These are phyloP conservation scores for Apiotrichum mycotoxinovorans DNA, from an alignment of 1,284 basidiomycete species.

Conservation along the genomic window DNA sequence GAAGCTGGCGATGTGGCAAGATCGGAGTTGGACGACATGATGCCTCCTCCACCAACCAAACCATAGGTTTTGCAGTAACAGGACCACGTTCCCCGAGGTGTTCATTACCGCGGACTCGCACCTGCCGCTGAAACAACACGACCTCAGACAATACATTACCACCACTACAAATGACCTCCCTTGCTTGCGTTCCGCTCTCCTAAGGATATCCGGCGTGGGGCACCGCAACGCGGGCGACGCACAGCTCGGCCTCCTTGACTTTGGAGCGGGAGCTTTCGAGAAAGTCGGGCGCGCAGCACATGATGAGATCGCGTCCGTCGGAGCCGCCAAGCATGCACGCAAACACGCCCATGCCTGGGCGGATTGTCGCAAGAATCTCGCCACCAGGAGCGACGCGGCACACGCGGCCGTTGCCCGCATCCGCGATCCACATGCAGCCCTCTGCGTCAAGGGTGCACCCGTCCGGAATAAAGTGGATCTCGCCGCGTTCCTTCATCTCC, in stretches of 20 bases:
- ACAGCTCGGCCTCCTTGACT: conserved; percentile 2
- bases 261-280: background rate
- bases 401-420: conserved; percentile 1
- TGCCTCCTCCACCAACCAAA: no score
- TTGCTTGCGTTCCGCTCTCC: no score
- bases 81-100: no score
- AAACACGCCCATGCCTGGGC: conserved; percentile 6
- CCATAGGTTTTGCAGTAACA: no score
- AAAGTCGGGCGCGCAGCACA: conserved; percentile 11
- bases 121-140: no score
- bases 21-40: no score
- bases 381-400: conserved; percentile 6
- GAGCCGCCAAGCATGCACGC: conserved; percentile 10
- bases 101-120: no score
- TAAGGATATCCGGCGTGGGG: background rate
- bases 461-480: background rate
- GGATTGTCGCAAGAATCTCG: conserved; percentile 2
- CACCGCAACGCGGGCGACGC: background rate
- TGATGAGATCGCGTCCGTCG: conserved; percentile 5
- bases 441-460: conserved; percentile 9
- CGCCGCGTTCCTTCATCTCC: background rate
- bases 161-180: no score
- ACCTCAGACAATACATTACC: no score
- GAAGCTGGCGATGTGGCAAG: no score
- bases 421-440: conserved; percentile 8